Base-by-base conservation (phyloP, 1,284 basidiomycete genomes). In the Trametes versicolor region DNA sequence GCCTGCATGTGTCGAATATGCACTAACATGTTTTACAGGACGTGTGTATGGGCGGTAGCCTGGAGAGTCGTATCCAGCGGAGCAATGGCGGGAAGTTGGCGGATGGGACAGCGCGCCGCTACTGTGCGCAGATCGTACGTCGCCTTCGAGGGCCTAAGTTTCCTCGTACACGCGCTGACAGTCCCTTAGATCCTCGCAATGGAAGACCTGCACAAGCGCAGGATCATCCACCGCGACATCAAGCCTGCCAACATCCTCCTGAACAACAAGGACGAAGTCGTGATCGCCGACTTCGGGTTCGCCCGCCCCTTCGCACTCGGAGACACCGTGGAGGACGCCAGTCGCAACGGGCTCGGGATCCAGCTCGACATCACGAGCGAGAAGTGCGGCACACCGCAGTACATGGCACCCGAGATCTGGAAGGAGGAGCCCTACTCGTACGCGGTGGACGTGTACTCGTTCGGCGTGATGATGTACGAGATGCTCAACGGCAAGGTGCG, bases 281-380 rank as follows among this genome's bases (percentile, higher is more conserved):
- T 88, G 69, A 78, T 90, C 52, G 88, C 87, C 43, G 88, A 90
- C 74, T 88, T 89, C 76, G 90, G 90, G 72, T 73, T 87, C 55
- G 83, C 83, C 25, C 58, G 66, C 85, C 82, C 3, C 83, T 83
- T 37, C 82, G 83, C 2, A 83, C 83, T 37, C 82, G 87, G 1
- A 85, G 83, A 3, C n/a, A 43, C 83, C 81, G 60, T n/a, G 17
- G 25, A 27, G 25, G 37, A 60, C 19, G 37, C 10, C 37, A 39
- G 37, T 10, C 3, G 12, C 10, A 37, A 57, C 39, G 55, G 45
- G 19, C 37, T 21, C 41, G 51, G 43, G 0, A 21, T 47, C 7
- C 27, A 34, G 9, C 50, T 15, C 8, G 58, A 64, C 50, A 12
- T 50, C 12, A 62, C 63, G 13, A 12, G 34, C 9, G 37, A 32